Conservation (phyloP, 345 rosid genomes). For the Euphorbia lathyris region DNA sequence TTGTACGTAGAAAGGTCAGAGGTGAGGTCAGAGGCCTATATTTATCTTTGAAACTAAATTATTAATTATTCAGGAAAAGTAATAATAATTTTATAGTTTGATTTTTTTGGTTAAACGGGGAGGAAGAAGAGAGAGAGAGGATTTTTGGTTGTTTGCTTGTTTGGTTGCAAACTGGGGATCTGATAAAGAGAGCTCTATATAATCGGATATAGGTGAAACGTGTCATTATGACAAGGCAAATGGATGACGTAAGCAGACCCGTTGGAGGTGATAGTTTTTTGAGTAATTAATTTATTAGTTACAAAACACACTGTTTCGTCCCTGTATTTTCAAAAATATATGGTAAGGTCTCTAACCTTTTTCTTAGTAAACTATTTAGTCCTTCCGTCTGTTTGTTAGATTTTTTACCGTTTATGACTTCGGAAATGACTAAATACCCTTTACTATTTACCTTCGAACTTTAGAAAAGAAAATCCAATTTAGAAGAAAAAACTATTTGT, state of each 20-base stretch:
- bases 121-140: not conserved
- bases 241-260: constrained; percentile 34
- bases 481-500: too few relatives aligned
- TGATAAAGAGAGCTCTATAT: constrained; percentile 23
- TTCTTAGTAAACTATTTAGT: too few relatives aligned
- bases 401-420: too few relatives aligned
- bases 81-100: not conserved
- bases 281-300: too few relatives aligned
- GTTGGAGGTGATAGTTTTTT: not conserved
- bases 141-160: not conserved
- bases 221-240: constrained; percentile 53
- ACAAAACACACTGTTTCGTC: too few relatives aligned
- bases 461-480: too few relatives aligned
- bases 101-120: constrained; percentile 3
- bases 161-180: not conserved
- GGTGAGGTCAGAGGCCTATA: not conserved
- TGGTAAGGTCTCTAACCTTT: too few relatives aligned
- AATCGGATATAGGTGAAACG: constrained; percentile 39
- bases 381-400: too few relatives aligned
- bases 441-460: too few relatives aligned
- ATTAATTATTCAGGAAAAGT: not conserved
- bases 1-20: not conserved
- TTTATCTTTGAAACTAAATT: not conserved
- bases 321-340: too few relatives aligned
- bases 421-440: too few relatives aligned